Evolutionary conservation across 176 grass and related monocot genomes (phyloP).

Genomic region (Hordeum marinum): DNA sequence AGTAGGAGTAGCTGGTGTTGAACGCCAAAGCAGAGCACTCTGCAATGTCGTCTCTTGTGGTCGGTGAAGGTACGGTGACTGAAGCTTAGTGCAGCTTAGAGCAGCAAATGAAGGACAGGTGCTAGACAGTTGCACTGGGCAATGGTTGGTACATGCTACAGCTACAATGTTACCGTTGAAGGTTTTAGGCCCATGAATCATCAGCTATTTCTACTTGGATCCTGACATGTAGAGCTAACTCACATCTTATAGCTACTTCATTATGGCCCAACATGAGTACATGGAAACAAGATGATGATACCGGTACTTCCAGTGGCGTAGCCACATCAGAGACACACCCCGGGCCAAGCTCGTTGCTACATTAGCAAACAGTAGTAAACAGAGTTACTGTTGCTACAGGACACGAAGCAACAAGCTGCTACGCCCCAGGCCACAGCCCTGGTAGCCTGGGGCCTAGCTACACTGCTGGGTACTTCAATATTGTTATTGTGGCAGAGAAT

Average conservation of each 20-base stretch:
- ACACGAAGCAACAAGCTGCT: too few relatives aligned
- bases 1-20: too few relatives aligned
- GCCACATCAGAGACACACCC: too few relatives aligned
- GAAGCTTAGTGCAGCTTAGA: neutral
- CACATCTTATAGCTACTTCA: neutral
- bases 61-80: too few relatives aligned
- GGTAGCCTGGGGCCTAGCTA: too few relatives aligned
- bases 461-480: neutral
- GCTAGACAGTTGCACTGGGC: neutral
- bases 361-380: too few relatives aligned
- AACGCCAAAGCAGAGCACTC: too few relatives aligned
- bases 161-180: neutral
- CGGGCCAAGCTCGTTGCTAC: too few relatives aligned
- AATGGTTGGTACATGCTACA: neutral
- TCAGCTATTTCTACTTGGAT: neutral
- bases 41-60: too few relatives aligned
- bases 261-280: neutral
- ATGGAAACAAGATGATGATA: neutral
- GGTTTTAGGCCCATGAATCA: too few relatives aligned
- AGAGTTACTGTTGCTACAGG: too few relatives aligned
- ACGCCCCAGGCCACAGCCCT: too few relatives aligned
- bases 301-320: neutral
- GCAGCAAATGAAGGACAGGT: neutral
- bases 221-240: neutral
- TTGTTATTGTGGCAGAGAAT: neutral